A percentile compares a stretch with the other conserved stretches of the same genome.
These are phyloP conservation scores for Schizosaccharomyces japonicus DNA, from an alignment of 805 yeast species.

Conservation along the genomic window DNA sequence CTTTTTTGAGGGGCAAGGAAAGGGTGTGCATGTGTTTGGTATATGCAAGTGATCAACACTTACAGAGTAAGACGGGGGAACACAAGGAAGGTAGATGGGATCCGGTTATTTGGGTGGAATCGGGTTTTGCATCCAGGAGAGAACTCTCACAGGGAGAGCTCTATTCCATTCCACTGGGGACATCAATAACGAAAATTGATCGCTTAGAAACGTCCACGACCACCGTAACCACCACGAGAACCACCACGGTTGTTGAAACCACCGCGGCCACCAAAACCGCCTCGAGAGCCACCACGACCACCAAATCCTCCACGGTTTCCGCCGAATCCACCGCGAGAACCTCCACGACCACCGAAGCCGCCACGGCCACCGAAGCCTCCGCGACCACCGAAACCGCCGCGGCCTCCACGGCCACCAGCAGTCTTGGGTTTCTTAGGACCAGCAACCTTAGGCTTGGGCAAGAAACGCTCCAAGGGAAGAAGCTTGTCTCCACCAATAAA, in stretches of 20 bases:
- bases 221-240: slow-evolving; percentile 9
- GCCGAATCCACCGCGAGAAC: slow-evolving; percentile 8
- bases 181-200: no score
- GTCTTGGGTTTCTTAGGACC: slow-evolving; percentile 28
- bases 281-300: slow-evolving; percentile 13
- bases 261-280: slow-evolving; percentile 14
- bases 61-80: no score
- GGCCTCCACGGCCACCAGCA: slow-evolving; percentile 19
- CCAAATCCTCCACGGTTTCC: slow-evolving; percentile 11
- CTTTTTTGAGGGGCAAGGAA: no score
- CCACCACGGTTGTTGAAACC: slow-evolving; percentile 15
- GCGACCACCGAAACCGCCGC: slow-evolving; percentile 15
- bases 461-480: slow-evolving; percentile 81
- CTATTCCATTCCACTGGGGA: no score
- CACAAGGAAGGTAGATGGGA: no score
- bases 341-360: slow-evolving; percentile 17
- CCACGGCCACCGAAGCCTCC: slow-evolving; percentile 21
- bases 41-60: no score
- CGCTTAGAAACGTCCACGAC: slow-evolving; percentile 8
- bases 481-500: slow-evolving; percentile 87
- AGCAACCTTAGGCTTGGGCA: slow-evolving; percentile 79
- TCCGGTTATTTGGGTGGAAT: no score
- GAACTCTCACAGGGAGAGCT: no score
- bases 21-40: no score
- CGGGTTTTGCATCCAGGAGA: no score